Evolutionary conservation across 768 basidiomycete genomes (phyloP), one percentile per base, ranked within the genome.

Genomic region (Tylopilus subfusipes): DNA sequence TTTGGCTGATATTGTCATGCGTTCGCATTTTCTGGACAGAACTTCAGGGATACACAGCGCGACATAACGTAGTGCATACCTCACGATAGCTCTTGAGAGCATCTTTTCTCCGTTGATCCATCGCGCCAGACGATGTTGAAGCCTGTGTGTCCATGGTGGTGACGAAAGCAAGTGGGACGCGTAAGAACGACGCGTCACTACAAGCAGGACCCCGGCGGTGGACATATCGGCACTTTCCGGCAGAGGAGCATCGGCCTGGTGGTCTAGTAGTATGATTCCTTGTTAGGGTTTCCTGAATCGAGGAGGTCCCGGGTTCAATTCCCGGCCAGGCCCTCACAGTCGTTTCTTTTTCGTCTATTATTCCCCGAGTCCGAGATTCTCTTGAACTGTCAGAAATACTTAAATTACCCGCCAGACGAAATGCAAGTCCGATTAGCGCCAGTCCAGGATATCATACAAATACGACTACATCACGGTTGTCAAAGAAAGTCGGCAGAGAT

Each of bases 1-100:
- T 88, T 63, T 92, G 86, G 64, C 90, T 90, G 60, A 85, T 88
- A 46, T 78, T 76, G 75, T 96, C 92, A 71, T 99, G 97, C 56
- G 84, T 83, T 60, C 85, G 86, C 82, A 98, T 85, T 92, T 98
- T 99, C 96, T 98, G 64, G 55, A 22, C 24, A 49, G 40, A 50
- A 63, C 52, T n/a, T 55, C 21, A 49, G 40, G 13, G 12, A 22
- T 40, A 21, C 25, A 38, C 22, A 39, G 12, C 42, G 12, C 2
- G 50, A 50, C 16, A 13, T 40, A 1, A 4, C 19, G n/a, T 24
- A 29, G 19, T 6, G 63, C 73, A 24, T 59, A 90, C 90, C 55
- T 88, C 88, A 55, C 91, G 79, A 65, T 93, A 93, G 33, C 75
- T 79, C 61, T 84, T 89, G 13, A 93, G 78, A 12, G 88, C 87